Evolutionary conservation across 495 filamentous ascomycete species (phyloP), one percentile per base, ranked within the genome.

Genomic region (Talaromyces ruber): DNA sequence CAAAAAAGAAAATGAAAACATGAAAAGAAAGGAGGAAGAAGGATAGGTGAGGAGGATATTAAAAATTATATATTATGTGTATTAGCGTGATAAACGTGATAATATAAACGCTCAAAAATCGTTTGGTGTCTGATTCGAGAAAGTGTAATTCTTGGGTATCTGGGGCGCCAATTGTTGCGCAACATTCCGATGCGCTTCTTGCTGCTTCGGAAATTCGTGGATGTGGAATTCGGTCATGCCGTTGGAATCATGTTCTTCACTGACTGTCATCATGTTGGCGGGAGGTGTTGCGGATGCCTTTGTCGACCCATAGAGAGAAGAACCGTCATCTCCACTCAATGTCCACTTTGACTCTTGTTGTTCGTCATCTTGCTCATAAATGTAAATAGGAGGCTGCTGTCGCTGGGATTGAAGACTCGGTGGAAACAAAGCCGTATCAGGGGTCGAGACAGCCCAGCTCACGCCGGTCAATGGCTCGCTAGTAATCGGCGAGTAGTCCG

Each of bases 381-480:
- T 51, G 24, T 60, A 60, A 22, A 28, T 45, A 51, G 59, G 59
- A 37, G 59, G 37, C 43, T 59, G 56, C 18, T 43, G 43, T 45
- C 28, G 59, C 22, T 45, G 43, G 9, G 43, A 68, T 25, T 74
- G 72, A 12, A 72, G 65, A 52, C 69, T 67, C 47, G 43, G 63
- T 14, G 71, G 73, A 62, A 73, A 79, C 3, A 62, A 50, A 22
- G 67, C 64, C 2, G 64, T 61, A 26, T 77, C 76, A 1, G 75
- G 74, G 6, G 79, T 76, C 26, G 79, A 69, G 29, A 78, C 68
- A 6, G 71, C 67, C 78, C 77, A 78, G 64, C 76, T 78, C 12
- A 74, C 67, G 25, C 71, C 72, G 2, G 72, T 72, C 67, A 76
- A 61, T 29, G 73, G 70, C 29, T 67, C 45, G 52, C 62, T 62